phyloP scores from a whole-genome alignment of 768 basidiomycete species.

The Tylopilus subfusipes region DNA sequence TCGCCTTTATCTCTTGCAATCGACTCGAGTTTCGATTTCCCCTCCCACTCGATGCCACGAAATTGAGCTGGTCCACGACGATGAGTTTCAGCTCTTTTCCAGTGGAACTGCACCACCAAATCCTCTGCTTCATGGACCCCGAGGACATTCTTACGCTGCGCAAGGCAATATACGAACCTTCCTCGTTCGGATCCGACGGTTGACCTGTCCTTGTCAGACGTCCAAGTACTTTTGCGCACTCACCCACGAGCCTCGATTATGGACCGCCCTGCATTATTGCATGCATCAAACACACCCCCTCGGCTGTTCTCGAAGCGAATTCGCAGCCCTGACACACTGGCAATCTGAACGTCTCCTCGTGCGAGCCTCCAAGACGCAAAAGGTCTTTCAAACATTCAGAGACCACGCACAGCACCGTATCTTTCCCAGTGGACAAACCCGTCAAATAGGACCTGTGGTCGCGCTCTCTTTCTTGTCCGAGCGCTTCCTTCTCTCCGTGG shows the following conservation, averaged over 20 bases:
- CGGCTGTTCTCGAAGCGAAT: constrained; percentile 4
- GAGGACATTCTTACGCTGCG: constrained; percentile 8
- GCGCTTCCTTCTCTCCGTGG: constrained; percentile 9
- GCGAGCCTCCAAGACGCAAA: constrained; percentile 3
- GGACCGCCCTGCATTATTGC: neutral
- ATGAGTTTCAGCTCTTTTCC: neutral
- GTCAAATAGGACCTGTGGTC: neutral
- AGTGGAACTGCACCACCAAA: constrained; percentile 3
- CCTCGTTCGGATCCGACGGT: neutral
- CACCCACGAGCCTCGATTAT: constrained; percentile 1
- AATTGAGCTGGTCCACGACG: too few species aligned
- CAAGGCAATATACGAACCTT: constrained; percentile 1
- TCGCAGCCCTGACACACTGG: neutral
- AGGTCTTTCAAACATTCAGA: neutral
- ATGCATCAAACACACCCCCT: constrained; percentile 3
- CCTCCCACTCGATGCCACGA: neutral
- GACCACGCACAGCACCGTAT: neutral
- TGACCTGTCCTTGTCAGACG: constrained; percentile 4
- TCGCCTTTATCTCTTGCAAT: neutral
- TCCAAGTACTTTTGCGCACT: constrained; percentile 6
- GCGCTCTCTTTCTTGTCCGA: constrained; percentile 10
- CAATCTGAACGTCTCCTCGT: constrained; percentile 8
- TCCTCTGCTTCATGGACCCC: constrained; percentile 1
- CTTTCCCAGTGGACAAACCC: neutral
- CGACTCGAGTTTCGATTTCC: neutral